phyloP scores from a whole-genome alignment of 2,329 filamentous ascomycete genomes.

The Cladorrhinum sp. region DNA sequence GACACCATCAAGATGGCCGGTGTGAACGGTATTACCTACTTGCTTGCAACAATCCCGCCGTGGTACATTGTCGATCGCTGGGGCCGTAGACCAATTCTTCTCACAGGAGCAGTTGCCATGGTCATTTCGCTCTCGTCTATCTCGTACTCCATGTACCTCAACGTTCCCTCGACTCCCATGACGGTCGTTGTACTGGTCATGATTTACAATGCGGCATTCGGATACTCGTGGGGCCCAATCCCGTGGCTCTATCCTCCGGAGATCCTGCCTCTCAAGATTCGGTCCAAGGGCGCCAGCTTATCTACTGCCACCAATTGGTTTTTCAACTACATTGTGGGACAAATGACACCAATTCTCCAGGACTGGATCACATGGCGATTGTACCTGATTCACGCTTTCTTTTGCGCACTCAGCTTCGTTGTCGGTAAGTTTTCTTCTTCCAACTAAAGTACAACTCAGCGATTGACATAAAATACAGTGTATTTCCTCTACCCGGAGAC shows the following conservation, averaged over 20 bases:
- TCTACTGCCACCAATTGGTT: constrained; percentile 98
- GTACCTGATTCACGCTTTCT: constrained; percentile 94
- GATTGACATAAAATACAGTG: constrained; percentile 51
- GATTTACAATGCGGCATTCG: constrained; percentile 97
- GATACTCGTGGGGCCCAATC: constrained; percentile 92
- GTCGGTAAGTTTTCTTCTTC: constrained; percentile 65
- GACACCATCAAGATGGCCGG: constrained; percentile 95
- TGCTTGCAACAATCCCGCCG: constrained; percentile 87
- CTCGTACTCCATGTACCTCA: constrained; percentile 92
- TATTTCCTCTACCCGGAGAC: constrained; percentile 98
- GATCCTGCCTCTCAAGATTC: constrained; percentile 92
- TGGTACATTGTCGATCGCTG: constrained; percentile 96
- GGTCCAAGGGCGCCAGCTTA: constrained; percentile 93
- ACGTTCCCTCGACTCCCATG: constrained; percentile 72
- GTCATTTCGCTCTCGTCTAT: constrained; percentile 81
- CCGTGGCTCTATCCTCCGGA: constrained; percentile 99
- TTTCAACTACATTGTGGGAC: constrained; percentile 95
- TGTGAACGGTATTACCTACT: constrained; percentile 86
- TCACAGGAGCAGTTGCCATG: constrained; percentile 89
- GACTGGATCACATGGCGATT: constrained; percentile 90
- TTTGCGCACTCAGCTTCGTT: constrained; percentile 92
- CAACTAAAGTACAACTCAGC: constrained; percentile 8
- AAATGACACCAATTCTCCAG: constrained; percentile 90
- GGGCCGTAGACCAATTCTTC: constrained; percentile 83
- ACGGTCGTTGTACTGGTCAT: constrained; percentile 94